phyloP scores from a whole-genome alignment of 2,329 filamentous ascomycete species.

The Microsporum canis region DNA sequence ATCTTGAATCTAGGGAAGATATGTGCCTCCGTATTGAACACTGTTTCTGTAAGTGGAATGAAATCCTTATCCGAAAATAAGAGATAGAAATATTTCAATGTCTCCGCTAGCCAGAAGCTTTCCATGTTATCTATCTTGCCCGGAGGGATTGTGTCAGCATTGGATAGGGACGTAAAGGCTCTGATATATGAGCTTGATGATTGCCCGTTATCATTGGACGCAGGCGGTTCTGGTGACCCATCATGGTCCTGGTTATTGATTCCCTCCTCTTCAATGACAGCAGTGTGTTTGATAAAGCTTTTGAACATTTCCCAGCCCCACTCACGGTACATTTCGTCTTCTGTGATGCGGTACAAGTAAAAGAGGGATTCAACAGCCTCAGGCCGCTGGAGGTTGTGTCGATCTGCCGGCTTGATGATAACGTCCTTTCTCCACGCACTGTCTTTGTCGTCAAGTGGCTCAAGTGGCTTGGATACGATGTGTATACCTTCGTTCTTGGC shows the following conservation, averaged over 20 bases:
- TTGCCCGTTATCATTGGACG: neutral
- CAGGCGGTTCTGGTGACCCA: neutral
- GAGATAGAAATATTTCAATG: slow-evolving; percentile 93
- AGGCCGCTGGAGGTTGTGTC: slow-evolving; percentile 86
- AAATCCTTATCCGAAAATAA: slow-evolving; percentile 77
- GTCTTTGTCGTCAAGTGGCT: slow-evolving; percentile 19
- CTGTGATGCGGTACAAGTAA: slow-evolving; percentile 98
- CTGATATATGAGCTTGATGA: slow-evolving; percentile 21
- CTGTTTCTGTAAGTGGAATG: slow-evolving; percentile 71
- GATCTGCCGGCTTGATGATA: slow-evolving; percentile 66
- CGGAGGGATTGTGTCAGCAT: slow-evolving; percentile 63
- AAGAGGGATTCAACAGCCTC: slow-evolving; percentile 95
- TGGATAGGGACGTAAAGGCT: slow-evolving; percentile 69
- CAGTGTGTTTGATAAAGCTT: slow-evolving; percentile 74
- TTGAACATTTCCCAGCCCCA: slow-evolving; percentile 99
- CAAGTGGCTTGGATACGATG: slow-evolving; percentile 27
- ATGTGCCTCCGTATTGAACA: slow-evolving; percentile 95
- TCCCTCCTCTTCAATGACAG: slow-evolving; percentile 48
- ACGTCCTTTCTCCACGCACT: slow-evolving; percentile 64
- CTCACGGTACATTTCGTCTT: slow-evolving; percentile 74
- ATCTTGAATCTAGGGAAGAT: slow-evolving; percentile 78
- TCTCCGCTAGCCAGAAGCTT: slow-evolving; percentile 97
- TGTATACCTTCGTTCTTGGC: slow-evolving; percentile 22
- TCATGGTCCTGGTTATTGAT: neutral
- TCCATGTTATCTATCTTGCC: slow-evolving; percentile 82